Base-by-base conservation (phyloP, 441 rosid genomes). In the Eutrema salsugineum region DNA sequence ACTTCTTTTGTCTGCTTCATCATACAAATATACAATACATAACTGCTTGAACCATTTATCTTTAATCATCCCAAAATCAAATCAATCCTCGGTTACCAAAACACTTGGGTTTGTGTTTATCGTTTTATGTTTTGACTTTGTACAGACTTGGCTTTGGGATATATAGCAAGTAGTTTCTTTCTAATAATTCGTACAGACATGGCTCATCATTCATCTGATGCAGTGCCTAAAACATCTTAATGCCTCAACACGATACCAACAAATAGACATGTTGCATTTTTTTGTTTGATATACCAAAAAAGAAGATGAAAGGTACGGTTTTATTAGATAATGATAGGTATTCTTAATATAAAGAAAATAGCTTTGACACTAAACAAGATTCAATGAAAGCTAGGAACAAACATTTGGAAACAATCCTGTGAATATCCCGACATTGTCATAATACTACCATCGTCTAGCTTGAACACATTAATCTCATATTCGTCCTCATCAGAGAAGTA, bases 401-500 rank as follows among this genome's bases (percentile, higher is more conserved):
- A 32, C 35, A 32, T 5, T 32, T 32, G 1, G 35, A 32, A 32
- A 32, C 35, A 32, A 32, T 1, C 6, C 8, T 32, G 35, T 2
- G 8, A 32, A 1, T 32, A 5, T 32, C 35, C 35, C 7, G 35
- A 32, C 8, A 32, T 32, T 32, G 8, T 32, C 35, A 1, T 28
- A 4, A 47, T 12, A 14, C n/a, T 48, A 56, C 46, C 17, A 66
- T 71, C 66, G 6, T 75, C 82, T 12, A 80, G 50, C 35, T 57
- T 76, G 42, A 79, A 80, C 58, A 80, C 72, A 8, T 50, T 68
- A 55, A 74, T 19, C 12, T 49, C 50, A 35, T 8, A 1, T 8
- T 61, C 58, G 0, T 49, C 60, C 15, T 32, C 58, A 6, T 43
- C 20, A 5, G 61, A 55, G 73, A 73, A 86, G 76, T 82, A 84